These are phyloP conservation scores for Wallacemonas sp. DNA, from an alignment of 208 protist genomes.

Conservation along the genomic window DNA sequence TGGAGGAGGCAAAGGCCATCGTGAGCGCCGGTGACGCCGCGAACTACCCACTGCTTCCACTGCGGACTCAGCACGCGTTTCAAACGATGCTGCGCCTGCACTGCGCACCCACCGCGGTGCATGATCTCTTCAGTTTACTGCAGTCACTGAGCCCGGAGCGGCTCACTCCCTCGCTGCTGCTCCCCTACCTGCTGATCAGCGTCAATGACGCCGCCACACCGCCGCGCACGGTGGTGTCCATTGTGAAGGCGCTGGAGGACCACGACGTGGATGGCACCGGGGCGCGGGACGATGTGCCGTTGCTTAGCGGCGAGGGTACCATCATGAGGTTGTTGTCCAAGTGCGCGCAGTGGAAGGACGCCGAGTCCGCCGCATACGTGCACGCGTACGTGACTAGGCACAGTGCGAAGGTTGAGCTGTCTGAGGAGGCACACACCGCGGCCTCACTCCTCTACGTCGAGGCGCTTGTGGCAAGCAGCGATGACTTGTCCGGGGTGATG, in stretches of 20 bases:
- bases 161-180: slow-evolving; percentile 45
- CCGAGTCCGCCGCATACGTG: slow-evolving; percentile 37
- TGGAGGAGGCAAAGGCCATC: slow-evolving; percentile 39
- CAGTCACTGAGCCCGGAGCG: slow-evolving; percentile 27
- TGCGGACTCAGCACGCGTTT: slow-evolving; percentile 83
- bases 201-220: slow-evolving; percentile 56
- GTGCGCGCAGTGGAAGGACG: slow-evolving; percentile 65
- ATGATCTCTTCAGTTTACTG: slow-evolving; percentile 69
- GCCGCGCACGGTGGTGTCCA: slow-evolving; percentile 50
- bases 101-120: slow-evolving; percentile 51
- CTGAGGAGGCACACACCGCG: slow-evolving; percentile 29
- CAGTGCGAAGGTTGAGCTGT: slow-evolving; percentile 16
- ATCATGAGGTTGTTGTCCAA: slow-evolving; percentile 75
- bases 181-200: slow-evolving; percentile 78
- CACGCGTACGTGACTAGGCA: slow-evolving; percentile 29
- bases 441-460: slow-evolving; percentile 54
- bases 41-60: slow-evolving; percentile 57
- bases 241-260: slow-evolving; percentile 36
- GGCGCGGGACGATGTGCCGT: slow-evolving; percentile 10
- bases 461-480: slow-evolving; percentile 28
- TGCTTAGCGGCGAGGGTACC: slow-evolving; percentile 71
- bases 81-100: slow-evolving; percentile 78
- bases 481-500: slow-evolving; percentile 11
- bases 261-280: not conserved
- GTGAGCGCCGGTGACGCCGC: slow-evolving; percentile 16